Evolutionary conservation across 208 protist species (phyloP).

Genomic region (Endotrypanum monterogeii): DNA sequence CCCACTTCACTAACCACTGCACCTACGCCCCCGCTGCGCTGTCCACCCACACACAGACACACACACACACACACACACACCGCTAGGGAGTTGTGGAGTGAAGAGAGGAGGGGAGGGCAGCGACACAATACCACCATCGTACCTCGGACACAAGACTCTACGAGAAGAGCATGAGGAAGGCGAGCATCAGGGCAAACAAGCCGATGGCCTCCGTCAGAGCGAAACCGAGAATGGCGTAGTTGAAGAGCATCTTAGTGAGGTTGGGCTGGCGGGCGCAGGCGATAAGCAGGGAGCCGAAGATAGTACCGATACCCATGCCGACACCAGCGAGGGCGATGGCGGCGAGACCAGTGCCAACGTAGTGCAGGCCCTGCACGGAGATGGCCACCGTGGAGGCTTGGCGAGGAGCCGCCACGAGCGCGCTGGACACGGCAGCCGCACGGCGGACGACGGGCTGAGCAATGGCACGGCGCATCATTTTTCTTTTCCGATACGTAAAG

Average conservation of each 20-base stretch:
- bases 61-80: neutral
- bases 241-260: slow-evolving; percentile 92
- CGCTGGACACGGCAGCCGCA: slow-evolving; percentile 37
- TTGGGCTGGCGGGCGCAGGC: slow-evolving; percentile 91
- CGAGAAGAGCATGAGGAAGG: slow-evolving; percentile 94
- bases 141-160: slow-evolving; percentile 40
- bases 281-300: slow-evolving; percentile 86
- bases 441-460: slow-evolving; percentile 53
- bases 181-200: slow-evolving; percentile 91
- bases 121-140: neutral
- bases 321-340: slow-evolving; percentile 91
- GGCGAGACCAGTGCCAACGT: slow-evolving; percentile 90
- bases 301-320: slow-evolving; percentile 90
- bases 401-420: slow-evolving; percentile 57
- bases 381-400: slow-evolving; percentile 86
- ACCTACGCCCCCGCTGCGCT: neutral
- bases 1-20: neutral
- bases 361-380: slow-evolving; percentile 90
- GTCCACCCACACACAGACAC: neutral
- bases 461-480: slow-evolving; percentile 81
- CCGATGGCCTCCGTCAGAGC: slow-evolving; percentile 92
- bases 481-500: slow-evolving; percentile 8
- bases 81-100: neutral
- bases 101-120: slow-evolving; percentile 1
- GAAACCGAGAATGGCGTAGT: slow-evolving; percentile 94